Evolutionary conservation across 2,329 filamentous ascomycete species (phyloP), one percentile per base, ranked within the genome.

Genomic region (Fusarium continuum): DNA sequence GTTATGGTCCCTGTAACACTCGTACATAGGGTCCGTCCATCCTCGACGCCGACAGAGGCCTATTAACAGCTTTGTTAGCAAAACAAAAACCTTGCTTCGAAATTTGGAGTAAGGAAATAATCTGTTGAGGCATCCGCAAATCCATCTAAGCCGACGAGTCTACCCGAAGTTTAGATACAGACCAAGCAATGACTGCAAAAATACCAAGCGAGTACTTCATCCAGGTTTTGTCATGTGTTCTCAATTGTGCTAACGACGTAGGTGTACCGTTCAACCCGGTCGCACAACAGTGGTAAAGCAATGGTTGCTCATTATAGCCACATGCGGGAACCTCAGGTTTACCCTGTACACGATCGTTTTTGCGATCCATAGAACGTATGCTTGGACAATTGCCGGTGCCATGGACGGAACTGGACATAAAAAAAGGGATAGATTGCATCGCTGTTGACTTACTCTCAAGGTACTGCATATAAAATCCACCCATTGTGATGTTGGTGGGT

Each of bases 41-140:
- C 92, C 91, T 77, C 94, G 92, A 71, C 94, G 92, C 76, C 91
- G 90, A 84, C 94, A 98, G 73, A 97, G 89, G 80, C 93, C 94
- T 98, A 76, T 54, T 63, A 72, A 56, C 51, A 72, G 43, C 31
- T 57, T 61, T 61, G 75, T 79, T 78, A 79, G 76, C 74, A 60
- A 25, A 47, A n/a, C n/a, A n/a, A 45, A n/a, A 23, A 22, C 60
- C 32, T 47, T 44, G 20, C 22, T 20, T 53, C 17, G 17, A 40
- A 23, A 31, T 26, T 25, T 16, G 23, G 35, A 8, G 35, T 17
- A 29, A 29, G 23, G 20, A 22, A 19, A 31, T 38, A 19, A 31
- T 38, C 13, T 50, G 13, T 19, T 28, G 11, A 26, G 26, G 17
- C 17, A 31, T 14, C 7, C n/a, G 17, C 14, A 43, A n/a, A 19